Evolutionary conservation across 2,329 filamentous ascomycete genomes (phyloP).

Genomic region (Chaetoscypha palmicola): DNA sequence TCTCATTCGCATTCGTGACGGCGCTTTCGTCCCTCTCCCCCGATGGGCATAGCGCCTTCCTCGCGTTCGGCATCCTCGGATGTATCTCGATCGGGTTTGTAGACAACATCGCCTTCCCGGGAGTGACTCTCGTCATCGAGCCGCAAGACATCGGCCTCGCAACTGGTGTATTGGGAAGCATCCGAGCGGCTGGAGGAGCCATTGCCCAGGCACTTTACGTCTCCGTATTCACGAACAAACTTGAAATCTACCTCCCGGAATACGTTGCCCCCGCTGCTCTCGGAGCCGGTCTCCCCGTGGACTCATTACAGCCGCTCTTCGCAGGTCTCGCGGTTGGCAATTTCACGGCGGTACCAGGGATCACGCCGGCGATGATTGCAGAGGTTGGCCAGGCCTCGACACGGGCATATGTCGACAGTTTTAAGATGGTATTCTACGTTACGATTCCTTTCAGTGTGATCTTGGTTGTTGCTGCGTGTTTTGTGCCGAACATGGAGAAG

Average conservation of each 20-base stretch:
- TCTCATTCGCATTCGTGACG: constrained; percentile 32
- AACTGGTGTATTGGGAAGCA: constrained; percentile 32
- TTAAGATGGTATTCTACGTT: constrained; percentile 32
- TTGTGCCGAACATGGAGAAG: constrained; percentile 32
- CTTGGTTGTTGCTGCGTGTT: constrained; percentile 28
- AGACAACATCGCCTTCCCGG: constrained; percentile 32
- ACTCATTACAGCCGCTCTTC: constrained; percentile 33
- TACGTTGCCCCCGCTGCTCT: constrained; percentile 31
- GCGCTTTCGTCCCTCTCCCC: constrained; percentile 23
- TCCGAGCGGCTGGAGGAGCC: constrained; percentile 32
- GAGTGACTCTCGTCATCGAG: constrained; percentile 31
- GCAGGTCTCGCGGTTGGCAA: constrained; percentile 28
- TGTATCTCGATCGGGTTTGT: constrained; percentile 33
- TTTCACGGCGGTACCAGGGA: constrained; percentile 28
- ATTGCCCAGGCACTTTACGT: constrained; percentile 33
- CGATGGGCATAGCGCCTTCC: constrained; percentile 24
- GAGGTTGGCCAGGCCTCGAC: constrained; percentile 29
- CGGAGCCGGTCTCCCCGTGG: constrained; percentile 33
- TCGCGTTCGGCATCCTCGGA: constrained; percentile 28
- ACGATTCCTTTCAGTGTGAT: constrained; percentile 33
- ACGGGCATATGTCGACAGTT: constrained; percentile 32
- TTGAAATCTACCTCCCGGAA: constrained; percentile 28
- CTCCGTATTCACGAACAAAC: constrained; percentile 31
- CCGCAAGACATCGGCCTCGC: constrained; percentile 34
- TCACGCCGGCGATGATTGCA: constrained; percentile 29